These are phyloP conservation scores for Hypholoma sublateritium DNA, from an alignment of 768 basidiomycete genomes.

Conservation along the genomic window DNA sequence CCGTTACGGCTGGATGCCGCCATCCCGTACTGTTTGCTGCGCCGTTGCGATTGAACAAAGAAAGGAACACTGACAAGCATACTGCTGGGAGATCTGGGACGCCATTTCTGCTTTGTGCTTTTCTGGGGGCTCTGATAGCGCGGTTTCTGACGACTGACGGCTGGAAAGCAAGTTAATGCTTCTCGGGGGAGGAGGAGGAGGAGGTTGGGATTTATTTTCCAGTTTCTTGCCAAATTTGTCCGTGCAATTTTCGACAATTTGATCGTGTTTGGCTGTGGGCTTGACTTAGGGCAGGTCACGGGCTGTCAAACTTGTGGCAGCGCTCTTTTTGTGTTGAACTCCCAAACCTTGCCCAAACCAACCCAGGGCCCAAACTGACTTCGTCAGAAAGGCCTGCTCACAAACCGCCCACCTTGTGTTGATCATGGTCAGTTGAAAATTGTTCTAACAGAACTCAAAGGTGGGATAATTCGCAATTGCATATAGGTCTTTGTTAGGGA, in stretches of 20 bases:
- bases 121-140: slow-evolving; percentile 30
- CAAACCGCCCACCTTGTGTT: too few relatives aligned
- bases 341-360: too few relatives aligned
- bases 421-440: too few relatives aligned
- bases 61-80: slow-evolving; percentile 63
- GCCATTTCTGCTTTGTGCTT: slow-evolving; percentile 49
- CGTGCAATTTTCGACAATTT: not conserved
- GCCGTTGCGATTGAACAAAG: not conserved
- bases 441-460: too few relatives aligned
- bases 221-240: slow-evolving; percentile 15
- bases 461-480: too few relatives aligned
- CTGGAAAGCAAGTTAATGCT: slow-evolving; percentile 80
- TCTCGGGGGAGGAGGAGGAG: slow-evolving; percentile 43
- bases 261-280: not conserved
- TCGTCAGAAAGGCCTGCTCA: too few relatives aligned
- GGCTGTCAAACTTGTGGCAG: not conserved
- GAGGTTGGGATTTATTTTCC: slow-evolving; percentile 14
- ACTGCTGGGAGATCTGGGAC: slow-evolving; percentile 77
- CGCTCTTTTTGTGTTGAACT: too few relatives aligned
- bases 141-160: slow-evolving; percentile 17
- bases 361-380: too few relatives aligned
- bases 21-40: too few relatives aligned
- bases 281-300: not conserved
- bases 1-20: too few relatives aligned
- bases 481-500: too few relatives aligned